These are phyloP conservation scores for Leccinum truebloodii DNA, from an alignment of 768 basidiomycete species.

Conservation along the genomic window DNA sequence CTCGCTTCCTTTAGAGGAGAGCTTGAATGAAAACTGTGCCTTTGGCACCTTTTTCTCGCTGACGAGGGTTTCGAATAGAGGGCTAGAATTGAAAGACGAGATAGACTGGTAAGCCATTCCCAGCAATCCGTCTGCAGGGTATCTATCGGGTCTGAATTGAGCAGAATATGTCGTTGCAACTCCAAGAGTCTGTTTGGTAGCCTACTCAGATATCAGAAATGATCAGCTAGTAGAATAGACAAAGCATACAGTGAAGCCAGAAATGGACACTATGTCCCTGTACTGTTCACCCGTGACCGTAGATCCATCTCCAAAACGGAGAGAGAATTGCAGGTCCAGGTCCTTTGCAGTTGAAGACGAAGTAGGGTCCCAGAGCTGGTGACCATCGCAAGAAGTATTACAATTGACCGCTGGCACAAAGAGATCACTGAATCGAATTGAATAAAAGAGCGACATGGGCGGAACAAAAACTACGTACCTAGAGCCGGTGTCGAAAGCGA, in stretches of 20 bases:
- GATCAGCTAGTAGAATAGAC: not conserved
- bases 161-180: conserved; percentile 4
- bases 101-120: conserved; percentile 44
- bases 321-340: not conserved
- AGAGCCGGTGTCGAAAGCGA: conserved; percentile 31
- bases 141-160: not conserved
- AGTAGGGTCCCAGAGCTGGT: conserved; percentile 33
- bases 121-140: conserved; percentile 25
- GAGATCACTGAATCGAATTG: conserved; percentile 23
- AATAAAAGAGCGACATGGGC: not conserved
- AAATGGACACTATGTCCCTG: conserved; percentile 8
- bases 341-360: conserved; percentile 10
- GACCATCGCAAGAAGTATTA: conserved; percentile 26
- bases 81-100: conserved; percentile 34
- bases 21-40: conserved; percentile 49
- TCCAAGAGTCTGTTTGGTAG: conserved; percentile 10
- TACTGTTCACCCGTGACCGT: conserved; percentile 5
- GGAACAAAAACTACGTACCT: not conserved
- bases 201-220: conserved; percentile 7
- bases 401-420: conserved; percentile 27
- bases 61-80: conserved; percentile 44
- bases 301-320: conserved; percentile 1
- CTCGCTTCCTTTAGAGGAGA: conserved; percentile 35
- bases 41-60: conserved; percentile 34
- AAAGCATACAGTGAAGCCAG: conserved; percentile 9